Percentiles rank a stretch among this genome's conserved stretches.
Evolutionary conservation across 768 basidiomycete species (phyloP).

Genomic region (Hemileccinum impolitum): DNA sequence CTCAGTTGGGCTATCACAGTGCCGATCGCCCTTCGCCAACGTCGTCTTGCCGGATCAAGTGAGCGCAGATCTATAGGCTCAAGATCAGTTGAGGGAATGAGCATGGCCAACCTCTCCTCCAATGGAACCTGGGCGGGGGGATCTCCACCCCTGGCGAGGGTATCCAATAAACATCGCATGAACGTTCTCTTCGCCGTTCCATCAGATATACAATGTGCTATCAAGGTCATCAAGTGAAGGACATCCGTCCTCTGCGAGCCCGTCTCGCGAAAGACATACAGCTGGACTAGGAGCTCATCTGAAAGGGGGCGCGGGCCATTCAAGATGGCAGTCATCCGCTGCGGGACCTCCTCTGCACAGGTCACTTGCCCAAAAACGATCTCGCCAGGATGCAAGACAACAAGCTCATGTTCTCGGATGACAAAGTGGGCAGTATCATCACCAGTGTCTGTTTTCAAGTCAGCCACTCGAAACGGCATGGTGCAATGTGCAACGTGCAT

Average conservation of each 20-base stretch:
- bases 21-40: constrained; percentile 48
- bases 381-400: constrained; percentile 33
- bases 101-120: constrained; percentile 10
- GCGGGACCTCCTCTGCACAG: constrained; percentile 34
- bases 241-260: constrained; percentile 27
- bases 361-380: constrained; percentile 33
- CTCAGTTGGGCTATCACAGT: constrained; percentile 35
- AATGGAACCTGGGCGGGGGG: constrained; percentile 21
- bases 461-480: neutral
- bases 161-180: constrained; percentile 44
- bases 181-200: constrained; percentile 42
- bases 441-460: neutral
- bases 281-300: constrained; percentile 38
- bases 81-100: constrained; percentile 36
- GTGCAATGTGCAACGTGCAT: neutral
- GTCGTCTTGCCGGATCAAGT: constrained; percentile 33
- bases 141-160: constrained; percentile 24
- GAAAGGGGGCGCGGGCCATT: constrained; percentile 39
- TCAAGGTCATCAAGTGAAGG: constrained; percentile 42
- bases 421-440: constrained; percentile 30
- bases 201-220: constrained; percentile 52
- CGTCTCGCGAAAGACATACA: constrained; percentile 40
- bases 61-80: constrained; percentile 28
- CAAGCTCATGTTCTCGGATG: constrained; percentile 38
- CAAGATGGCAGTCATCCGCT: constrained; percentile 27